Base-by-base conservation (phyloP, 441 rosid genomes). In the Mallotus japonicus region DNA sequence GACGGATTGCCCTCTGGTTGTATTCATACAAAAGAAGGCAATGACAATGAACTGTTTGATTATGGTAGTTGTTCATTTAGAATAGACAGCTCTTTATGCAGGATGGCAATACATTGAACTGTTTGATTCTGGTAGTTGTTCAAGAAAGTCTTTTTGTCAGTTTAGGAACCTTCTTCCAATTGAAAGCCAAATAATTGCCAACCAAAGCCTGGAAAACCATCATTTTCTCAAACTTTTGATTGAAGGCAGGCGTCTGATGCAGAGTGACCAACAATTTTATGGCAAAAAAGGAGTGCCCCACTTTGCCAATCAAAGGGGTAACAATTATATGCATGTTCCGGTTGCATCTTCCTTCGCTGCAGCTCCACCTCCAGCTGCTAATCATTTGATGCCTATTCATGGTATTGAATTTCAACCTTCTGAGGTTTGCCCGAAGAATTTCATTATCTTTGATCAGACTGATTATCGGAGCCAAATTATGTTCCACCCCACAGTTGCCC, bases 341-440 rank as follows among this genome's bases (percentile, higher is more conserved):
- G 77, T 69, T 66, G 80, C 86, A 65, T 72, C 89, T 71, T 79
- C 90, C 64, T 88, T 70, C 78, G 83, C 83, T 73, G 82, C 77
- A 28, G 73, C 79, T 72, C 83, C 86, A 65, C 88, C 93, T 75
- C 86, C 86, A 8, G 77, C 86, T 61, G 87, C 85, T 16, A 80
- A 82, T 75, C 78, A 85, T 28, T 76, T 75, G 59, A 74, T 83
- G 46, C 86, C 89, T 5, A 71, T 77, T 73, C 82, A 82, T 76
- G 92, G 92, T 71, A 76, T 88, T 84, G 92, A 91, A 78, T 86
- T 90, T 75, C 92, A 91, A 72, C 86, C 95, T 8, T 87, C 96
- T 60, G 80, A 85, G 80, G 81, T 84, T 76, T 91, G 97, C 82
- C 98, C 97, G 0, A 85, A 75, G 86, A 93, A 93, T 62, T 89